Evolutionary conservation across 2,329 filamentous ascomycete genomes (phyloP).

Genomic region (Stachybotrys chartarum): DNA sequence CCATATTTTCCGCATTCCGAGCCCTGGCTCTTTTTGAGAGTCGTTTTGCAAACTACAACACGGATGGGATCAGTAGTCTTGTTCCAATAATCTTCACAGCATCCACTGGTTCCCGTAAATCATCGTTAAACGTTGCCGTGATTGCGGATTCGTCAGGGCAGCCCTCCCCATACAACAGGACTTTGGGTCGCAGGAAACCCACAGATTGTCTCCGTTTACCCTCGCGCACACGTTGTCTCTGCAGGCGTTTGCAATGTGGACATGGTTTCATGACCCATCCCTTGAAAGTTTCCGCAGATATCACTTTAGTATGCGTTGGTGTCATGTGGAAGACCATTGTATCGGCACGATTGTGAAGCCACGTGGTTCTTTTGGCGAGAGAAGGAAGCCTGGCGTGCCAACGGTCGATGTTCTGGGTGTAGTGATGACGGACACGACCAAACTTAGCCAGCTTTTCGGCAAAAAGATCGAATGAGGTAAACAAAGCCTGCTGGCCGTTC

Average conservation of each 20-base stretch:
- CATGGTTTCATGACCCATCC: neutral
- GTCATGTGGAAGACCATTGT: constrained; percentile 2
- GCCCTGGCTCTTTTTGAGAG: neutral
- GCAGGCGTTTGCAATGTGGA: neutral
- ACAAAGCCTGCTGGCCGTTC: no score
- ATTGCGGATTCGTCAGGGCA: neutral
- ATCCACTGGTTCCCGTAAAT: neutral
- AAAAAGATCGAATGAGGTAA: no score
- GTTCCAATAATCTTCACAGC: constrained; percentile 1
- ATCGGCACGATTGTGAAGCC: constrained; percentile 2
- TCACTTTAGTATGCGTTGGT: neutral
- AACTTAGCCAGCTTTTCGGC: no score
- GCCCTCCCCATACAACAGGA: constrained; percentile 4
- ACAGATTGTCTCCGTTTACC: neutral
- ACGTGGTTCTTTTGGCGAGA: constrained; percentile 2
- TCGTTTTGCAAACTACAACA: neutral
- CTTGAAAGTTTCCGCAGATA: neutral
- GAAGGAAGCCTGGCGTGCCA: constrained; percentile 2
- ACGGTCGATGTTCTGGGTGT: constrained; percentile 2
- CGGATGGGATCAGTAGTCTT: neutral
- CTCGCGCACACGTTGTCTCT: neutral
- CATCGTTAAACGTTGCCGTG: neutral
- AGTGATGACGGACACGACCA: no score
- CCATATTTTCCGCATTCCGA: neutral
- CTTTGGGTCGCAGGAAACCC: neutral